A percentile compares a stretch with the other conserved stretches of the same genome.
These are phyloP conservation scores for Phytophthora citricola DNA, from an alignment of 352 stramenopile species.

Conservation along the genomic window DNA sequence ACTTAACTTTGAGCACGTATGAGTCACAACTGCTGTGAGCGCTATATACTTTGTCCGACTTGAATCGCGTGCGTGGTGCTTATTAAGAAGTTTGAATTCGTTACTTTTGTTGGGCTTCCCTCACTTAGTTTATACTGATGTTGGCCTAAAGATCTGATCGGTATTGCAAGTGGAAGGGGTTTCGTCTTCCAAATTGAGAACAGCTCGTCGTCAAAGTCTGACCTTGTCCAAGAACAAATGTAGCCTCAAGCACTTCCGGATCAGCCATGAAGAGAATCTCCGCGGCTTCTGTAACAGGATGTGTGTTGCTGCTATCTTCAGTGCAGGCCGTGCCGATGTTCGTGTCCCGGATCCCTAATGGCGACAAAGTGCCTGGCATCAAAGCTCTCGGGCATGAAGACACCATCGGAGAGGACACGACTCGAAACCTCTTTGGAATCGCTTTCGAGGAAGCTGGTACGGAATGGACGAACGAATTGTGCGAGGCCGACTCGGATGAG, in stretches of 20 bases:
- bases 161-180: slow-evolving; percentile 3
- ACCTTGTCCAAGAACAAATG: neutral
- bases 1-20: too few species aligned
- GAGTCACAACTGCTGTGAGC: too few species aligned
- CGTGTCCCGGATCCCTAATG: slow-evolving; percentile 32
- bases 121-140: neutral
- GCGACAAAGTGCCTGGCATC: slow-evolving; percentile 37
- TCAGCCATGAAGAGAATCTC: slow-evolving; percentile 3
- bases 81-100: too few species aligned
- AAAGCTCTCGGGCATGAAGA: slow-evolving; percentile 44
- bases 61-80: too few species aligned
- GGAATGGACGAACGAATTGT: slow-evolving; percentile 54
- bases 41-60: too few species aligned
- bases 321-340: slow-evolving; percentile 27
- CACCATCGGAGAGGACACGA: slow-evolving; percentile 15
- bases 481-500: slow-evolving; percentile 72
- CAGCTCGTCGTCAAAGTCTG: slow-evolving; percentile 18
- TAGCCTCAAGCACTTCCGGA: neutral
- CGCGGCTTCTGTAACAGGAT: neutral
- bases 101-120: neutral
- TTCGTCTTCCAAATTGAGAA: slow-evolving; percentile 24
- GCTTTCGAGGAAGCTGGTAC: slow-evolving; percentile 41
- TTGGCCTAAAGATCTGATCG: neutral
- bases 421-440: slow-evolving; percentile 55
- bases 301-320: neutral